phyloP scores from a whole-genome alignment of 176 grass and related monocot species.

The Triticum timopheevii region DNA sequence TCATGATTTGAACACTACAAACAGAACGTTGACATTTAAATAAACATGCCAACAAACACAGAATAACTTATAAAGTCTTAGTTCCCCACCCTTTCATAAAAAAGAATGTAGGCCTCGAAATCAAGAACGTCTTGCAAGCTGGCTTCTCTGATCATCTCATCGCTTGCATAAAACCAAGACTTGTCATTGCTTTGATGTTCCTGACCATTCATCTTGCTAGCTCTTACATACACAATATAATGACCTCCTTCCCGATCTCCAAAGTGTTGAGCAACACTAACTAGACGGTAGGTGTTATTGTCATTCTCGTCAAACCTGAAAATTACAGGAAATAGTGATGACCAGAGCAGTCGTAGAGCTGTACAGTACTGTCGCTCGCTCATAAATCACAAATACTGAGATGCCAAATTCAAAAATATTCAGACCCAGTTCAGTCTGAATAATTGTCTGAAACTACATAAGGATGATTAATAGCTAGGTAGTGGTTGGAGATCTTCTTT shows the following conservation, averaged over 20 bases:
- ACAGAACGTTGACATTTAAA: too few relatives aligned
- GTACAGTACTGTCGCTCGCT: background rate
- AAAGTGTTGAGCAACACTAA: constrained; percentile 66
- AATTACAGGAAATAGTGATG: constrained; percentile 12
- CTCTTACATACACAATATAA: constrained; percentile 68
- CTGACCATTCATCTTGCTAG: constrained; percentile 34
- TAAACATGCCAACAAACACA: too few relatives aligned
- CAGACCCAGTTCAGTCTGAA: too few relatives aligned
- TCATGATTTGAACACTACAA: too few relatives aligned
- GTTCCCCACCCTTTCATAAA: constrained; percentile 49
- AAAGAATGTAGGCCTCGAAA: constrained; percentile 58
- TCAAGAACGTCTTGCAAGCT: constrained; percentile 54
- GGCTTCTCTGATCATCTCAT: constrained; percentile 37
- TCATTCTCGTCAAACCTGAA: constrained; percentile 54
- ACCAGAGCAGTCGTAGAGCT: constrained; percentile 1
- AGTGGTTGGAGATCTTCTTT: too few relatives aligned
- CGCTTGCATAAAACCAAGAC: constrained; percentile 61
- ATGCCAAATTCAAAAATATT: background rate
- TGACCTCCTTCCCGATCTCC: constrained; percentile 64
- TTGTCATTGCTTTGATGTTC: constrained; percentile 12
- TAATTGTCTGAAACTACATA: too few relatives aligned
- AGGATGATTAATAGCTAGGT: too few relatives aligned
- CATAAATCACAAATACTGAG: background rate
- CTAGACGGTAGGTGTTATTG: constrained; percentile 49
- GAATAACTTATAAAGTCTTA: background rate